These are phyloP conservation scores for Spathaspora hagerdaliae DNA, from an alignment of 805 yeast species.

Conservation along the genomic window DNA sequence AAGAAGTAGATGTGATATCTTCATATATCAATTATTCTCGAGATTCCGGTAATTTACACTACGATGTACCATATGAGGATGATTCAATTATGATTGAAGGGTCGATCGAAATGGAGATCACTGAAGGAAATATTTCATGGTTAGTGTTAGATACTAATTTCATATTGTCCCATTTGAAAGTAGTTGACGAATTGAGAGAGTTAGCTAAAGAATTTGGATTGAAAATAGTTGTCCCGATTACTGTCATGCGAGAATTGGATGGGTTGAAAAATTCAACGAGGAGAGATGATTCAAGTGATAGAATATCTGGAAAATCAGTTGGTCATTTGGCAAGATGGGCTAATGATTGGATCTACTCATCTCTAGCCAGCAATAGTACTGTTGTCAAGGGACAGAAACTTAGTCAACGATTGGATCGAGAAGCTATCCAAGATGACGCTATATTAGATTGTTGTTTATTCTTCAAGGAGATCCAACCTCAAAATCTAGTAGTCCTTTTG, in stretches of 20 bases:
- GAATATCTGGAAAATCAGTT: slow-evolving; percentile 31
- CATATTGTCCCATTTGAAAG: slow-evolving; percentile 59
- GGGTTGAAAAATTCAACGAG: slow-evolving; percentile 56
- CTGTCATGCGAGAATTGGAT: slow-evolving; percentile 77
- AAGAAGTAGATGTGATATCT: slow-evolving; percentile 41
- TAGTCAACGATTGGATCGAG: slow-evolving; percentile 46
- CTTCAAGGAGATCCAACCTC: slow-evolving; percentile 38
- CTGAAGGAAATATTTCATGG: slow-evolving; percentile 26
- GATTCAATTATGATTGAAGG: slow-evolving; percentile 15
- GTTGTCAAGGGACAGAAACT: slow-evolving; percentile 63
- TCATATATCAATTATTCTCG: slow-evolving; percentile 25
- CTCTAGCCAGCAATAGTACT: slow-evolving; percentile 48
- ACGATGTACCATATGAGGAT: slow-evolving; percentile 5
- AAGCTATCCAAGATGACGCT: slow-evolving; percentile 65
- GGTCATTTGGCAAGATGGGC: slow-evolving; percentile 66
- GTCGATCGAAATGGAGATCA: slow-evolving; percentile 8
- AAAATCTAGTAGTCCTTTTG: slow-evolving; percentile 50
- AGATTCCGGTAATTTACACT: slow-evolving; percentile 6
- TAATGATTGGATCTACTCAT: slow-evolving; percentile 68
- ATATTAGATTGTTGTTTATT: slow-evolving; percentile 81
- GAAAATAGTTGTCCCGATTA: slow-evolving; percentile 61
- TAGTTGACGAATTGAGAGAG: slow-evolving; percentile 50
- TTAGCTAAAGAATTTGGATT: slow-evolving; percentile 41
- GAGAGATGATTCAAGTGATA: slow-evolving; percentile 10
- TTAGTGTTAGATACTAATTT: slow-evolving; percentile 84